Conservation (phyloP, 1,284 basidiomycete species). For the Moesziomyces sp. region DNA sequence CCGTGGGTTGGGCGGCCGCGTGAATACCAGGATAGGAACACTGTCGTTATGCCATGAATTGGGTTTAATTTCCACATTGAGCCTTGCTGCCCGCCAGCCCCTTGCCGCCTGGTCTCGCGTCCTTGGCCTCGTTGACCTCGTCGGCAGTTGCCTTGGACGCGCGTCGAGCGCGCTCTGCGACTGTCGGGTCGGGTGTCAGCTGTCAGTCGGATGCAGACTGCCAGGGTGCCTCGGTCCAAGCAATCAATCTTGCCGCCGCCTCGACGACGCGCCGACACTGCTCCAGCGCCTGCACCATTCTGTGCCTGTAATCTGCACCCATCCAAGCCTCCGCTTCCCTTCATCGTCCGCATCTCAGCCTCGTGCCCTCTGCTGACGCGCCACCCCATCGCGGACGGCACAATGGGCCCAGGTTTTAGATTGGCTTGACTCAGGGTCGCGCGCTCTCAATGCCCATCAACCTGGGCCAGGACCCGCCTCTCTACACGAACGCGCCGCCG, state of each 20-base stretch:
- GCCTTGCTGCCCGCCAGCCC: too few relatives aligned
- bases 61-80: too few relatives aligned
- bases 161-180: background rate
- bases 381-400: background rate
- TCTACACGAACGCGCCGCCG: background rate
- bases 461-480: background rate
- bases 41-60: too few relatives aligned
- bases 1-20: too few relatives aligned
- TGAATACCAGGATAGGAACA: too few relatives aligned
- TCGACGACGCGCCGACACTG: background rate
- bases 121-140: too few relatives aligned
- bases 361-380: background rate
- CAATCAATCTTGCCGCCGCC: too few relatives aligned
- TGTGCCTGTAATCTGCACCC: background rate
- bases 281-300: background rate
- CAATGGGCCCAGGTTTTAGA: background rate
- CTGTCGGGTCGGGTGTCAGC: background rate
- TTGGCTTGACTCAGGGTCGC: background rate
- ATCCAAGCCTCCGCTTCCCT: background rate
- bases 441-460: background rate
- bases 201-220: background rate
- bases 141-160: too few relatives aligned
- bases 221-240: background rate
- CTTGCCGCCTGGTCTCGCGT: background rate
- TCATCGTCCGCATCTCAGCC: background rate